Evolutionary conservation across 352 stramenopile genomes (phyloP), one percentile per base, ranked within the genome.

Genomic region (Globisporangium recalcitrans): DNA sequence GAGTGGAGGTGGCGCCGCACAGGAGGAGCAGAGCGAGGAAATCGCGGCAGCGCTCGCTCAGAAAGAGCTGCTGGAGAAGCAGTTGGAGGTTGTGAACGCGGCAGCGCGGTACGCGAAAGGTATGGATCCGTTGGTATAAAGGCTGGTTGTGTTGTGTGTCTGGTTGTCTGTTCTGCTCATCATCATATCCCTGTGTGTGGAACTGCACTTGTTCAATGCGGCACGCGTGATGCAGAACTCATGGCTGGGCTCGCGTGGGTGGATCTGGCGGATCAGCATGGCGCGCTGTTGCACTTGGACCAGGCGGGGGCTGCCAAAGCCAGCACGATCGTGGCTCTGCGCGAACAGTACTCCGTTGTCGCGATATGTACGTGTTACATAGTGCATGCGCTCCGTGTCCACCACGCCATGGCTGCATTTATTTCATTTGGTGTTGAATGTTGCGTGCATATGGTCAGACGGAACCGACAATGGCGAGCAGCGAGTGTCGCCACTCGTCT

Each of bases 31-130:
- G 60, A 70, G 66, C 36, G 70, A 75, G 0, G 65, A 72, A 31
- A 26, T 78, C 9, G 42, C 40, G 14, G 69, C 62, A 0, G 64
- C 70, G 4, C 31, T 69, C 11, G 60, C 62, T n/a, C 78, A 78
- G 67, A 83, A 82, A 52, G 53, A 67, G 21, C 48, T 63, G 0
- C 61, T 74, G 7, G 79, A 89, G 59, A 74, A 62, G 24, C 74
- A 91, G 21, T 62, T 91, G 14, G 68, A 88, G 40, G 70, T 84
- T 21, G 56, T 91, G 19, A 72, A 69, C 38, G 40, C 59, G 21
- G 82, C 82, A 7, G 68, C 74, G 27, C 80, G 70, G 29, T 47
- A 81, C 29, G 70, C 73, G 10, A 88, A 86, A 83, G 79, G 81
- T 87, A 44, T 26, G 27, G 6, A 7, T 54, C 26, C 38, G 38